Evolutionary conservation across 2,329 filamentous ascomycete species (phyloP), one percentile per base, ranked within the genome.

Genomic region (Phialocephala sp.): DNA sequence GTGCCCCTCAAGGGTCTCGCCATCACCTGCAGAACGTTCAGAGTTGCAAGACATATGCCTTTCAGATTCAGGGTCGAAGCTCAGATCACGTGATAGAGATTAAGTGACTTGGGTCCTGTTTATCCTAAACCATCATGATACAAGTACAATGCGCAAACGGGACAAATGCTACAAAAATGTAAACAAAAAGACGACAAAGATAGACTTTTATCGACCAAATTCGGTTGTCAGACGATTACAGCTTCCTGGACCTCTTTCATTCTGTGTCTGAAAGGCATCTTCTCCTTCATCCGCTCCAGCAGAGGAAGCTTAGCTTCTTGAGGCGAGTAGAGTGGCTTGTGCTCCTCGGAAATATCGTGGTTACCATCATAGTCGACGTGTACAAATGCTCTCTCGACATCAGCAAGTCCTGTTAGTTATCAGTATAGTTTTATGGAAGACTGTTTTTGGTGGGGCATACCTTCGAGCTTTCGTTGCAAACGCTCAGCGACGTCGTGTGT

Each of bases 391-490:
- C 89, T 81, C 73, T 91, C 89, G 36, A 95, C 92, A 70, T 89
- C 90, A 27, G 92, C 91, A 47, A 95, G 90, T 20, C 68, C 68
- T 69, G 24, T 15, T 57, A 3, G 12, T 54, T 3, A 8, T 43
- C 27, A 32, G 15, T 12, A 32, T 18, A 39, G 18, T 47, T 32
- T 14, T 18, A 2, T 20, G 22, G 14, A 8, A 15, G 22, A 12
- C 43, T 15, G 18, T 6, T 32, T 8, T 14, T 18, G n/a, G 27
- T 37, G 5, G 14, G 35, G 27, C n/a, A 45, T 59, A 65, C 90
- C 92, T 80, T 95, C 92, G 39, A 95, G 83, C 67, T 95, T 92
- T 79, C 95, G 94, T 73, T 93, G 91, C 78, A 96, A 77, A 65
- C 87, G 88, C 81, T 94, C 91, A 55, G 83, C 87, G 61, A 96